phyloP scores from a whole-genome alignment of 768 basidiomycete species.

The Amanita molliuscula region DNA sequence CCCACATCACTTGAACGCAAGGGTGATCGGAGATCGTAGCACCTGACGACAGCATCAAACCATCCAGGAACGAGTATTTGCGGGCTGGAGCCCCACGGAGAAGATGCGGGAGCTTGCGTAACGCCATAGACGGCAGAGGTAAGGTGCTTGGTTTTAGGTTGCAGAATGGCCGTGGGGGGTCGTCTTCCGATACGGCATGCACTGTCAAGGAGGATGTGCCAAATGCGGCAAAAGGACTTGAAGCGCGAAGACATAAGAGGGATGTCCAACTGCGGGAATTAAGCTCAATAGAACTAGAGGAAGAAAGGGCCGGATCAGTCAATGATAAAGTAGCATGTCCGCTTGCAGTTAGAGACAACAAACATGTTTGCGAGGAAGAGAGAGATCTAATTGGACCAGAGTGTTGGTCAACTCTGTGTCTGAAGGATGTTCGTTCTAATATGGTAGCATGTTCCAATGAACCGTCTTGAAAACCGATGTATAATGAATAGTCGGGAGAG shows the following conservation, averaged over 20 bases:
- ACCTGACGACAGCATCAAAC: conserved; percentile 67
- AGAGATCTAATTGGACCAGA: conserved; percentile 48
- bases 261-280: conserved; percentile 52
- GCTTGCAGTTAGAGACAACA: conserved; percentile 48
- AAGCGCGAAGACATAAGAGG: conserved; percentile 40
- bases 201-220: conserved; percentile 56
- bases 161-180: conserved; percentile 39
- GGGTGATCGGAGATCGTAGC: conserved; percentile 65
- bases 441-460: conserved; percentile 34
- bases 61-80: conserved; percentile 71
- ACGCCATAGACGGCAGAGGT: conserved; percentile 67
- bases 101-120: conserved; percentile 44
- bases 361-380: conserved; percentile 28
- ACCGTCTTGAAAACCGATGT: conserved; percentile 53
- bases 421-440: conserved; percentile 9
- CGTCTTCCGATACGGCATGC: conserved; percentile 38
- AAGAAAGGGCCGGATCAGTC: conserved; percentile 13
- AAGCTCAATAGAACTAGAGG: conserved; percentile 29
- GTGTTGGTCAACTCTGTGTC: conserved; percentile 16
- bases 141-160: conserved; percentile 19
- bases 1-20: conserved; percentile 10
- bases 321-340: conserved; percentile 37
- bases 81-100: conserved; percentile 62
- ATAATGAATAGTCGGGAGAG: conserved; percentile 20
- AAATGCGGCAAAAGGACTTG: conserved; percentile 55